Conservation (phyloP, 202 grass and related monocot species). For the Musa balbisiana region DNA sequence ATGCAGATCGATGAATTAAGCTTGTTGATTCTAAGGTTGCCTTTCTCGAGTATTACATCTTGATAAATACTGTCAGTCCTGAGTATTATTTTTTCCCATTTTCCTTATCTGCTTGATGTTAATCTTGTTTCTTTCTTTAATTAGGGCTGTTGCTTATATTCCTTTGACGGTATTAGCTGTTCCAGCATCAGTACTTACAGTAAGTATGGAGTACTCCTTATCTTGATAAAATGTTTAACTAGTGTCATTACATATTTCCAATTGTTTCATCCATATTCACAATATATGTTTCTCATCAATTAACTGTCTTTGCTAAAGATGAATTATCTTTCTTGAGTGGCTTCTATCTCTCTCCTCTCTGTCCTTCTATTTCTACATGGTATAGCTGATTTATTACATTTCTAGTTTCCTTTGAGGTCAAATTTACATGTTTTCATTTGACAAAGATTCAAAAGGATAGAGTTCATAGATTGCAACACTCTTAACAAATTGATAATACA, state of each 20-base stretch:
- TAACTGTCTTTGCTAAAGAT: too few species aligned
- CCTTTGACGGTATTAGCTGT: conserved; percentile 92
- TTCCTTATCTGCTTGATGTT: background rate
- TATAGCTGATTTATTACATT: too few species aligned
- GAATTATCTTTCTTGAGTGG: too few species aligned
- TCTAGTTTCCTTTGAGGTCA: too few species aligned
- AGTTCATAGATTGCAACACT: too few species aligned
- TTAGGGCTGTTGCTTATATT: conserved; percentile 91
- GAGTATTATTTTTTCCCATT: background rate
- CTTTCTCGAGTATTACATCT: background rate
- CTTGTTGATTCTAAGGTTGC: background rate
- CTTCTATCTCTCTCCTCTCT: too few species aligned
- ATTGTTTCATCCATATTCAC: background rate
- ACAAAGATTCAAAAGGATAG: too few species aligned
- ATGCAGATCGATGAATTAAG: too few species aligned
- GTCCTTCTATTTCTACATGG: too few species aligned
- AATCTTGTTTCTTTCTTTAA: conserved; percentile 3
- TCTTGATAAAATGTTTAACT: background rate
- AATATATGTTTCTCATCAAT: too few species aligned
- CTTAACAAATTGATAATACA: too few species aligned
- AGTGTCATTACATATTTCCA: background rate
- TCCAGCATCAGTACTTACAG: conserved; percentile 95
- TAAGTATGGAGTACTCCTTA: conserved; percentile 24
- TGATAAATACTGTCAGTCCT: background rate
- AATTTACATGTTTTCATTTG: too few species aligned